These are phyloP conservation scores for Raffaelea albimanens DNA, from an alignment of 2,329 filamentous ascomycete genomes.

Conservation along the genomic window DNA sequence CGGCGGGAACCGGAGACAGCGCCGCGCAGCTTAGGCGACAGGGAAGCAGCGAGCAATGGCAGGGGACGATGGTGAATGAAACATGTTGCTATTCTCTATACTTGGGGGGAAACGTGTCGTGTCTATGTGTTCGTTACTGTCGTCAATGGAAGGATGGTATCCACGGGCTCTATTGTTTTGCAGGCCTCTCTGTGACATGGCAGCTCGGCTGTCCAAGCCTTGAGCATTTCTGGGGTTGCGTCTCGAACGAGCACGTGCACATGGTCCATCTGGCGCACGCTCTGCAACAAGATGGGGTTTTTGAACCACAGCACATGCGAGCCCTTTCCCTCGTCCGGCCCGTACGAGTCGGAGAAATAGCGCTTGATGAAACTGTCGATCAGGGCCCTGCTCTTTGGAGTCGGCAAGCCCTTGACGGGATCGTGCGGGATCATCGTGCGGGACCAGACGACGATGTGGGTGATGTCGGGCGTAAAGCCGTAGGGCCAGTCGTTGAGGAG, in stretches of 20 bases:
- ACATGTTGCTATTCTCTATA: too few species aligned
- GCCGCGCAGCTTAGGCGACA: slow-evolving; percentile 36
- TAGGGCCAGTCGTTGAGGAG: slow-evolving; percentile 93
- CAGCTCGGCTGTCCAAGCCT: slow-evolving; percentile 42
- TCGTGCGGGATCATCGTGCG: slow-evolving; percentile 73
- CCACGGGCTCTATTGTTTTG: not conserved
- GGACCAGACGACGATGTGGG: slow-evolving; percentile 89
- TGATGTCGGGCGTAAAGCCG: slow-evolving; percentile 53
- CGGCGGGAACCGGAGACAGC: slow-evolving; percentile 41
- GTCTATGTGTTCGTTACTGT: too few species aligned
- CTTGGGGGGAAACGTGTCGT: too few species aligned
- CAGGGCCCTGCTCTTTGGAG: slow-evolving; percentile 48
- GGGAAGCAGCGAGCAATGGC: not conserved
- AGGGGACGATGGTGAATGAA: not conserved
- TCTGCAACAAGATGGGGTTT: slow-evolving; percentile 86
- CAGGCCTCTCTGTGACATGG: slow-evolving; percentile 20
- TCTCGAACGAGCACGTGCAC: slow-evolving; percentile 66
- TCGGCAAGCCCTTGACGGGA: slow-evolving; percentile 60
- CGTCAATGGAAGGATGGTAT: too few species aligned
- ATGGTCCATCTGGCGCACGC: slow-evolving; percentile 78
- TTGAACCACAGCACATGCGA: slow-evolving; percentile 74
- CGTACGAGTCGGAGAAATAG: slow-evolving; percentile 56
- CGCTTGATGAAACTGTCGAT: slow-evolving; percentile 62
- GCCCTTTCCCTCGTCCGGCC: slow-evolving; percentile 19
- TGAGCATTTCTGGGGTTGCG: slow-evolving; percentile 39